Percentiles rank a stretch among this genome's conserved stretches.
These are phyloP conservation scores for Leccinum arenicola DNA, from an alignment of 768 basidiomycete genomes.

Conservation along the genomic window DNA sequence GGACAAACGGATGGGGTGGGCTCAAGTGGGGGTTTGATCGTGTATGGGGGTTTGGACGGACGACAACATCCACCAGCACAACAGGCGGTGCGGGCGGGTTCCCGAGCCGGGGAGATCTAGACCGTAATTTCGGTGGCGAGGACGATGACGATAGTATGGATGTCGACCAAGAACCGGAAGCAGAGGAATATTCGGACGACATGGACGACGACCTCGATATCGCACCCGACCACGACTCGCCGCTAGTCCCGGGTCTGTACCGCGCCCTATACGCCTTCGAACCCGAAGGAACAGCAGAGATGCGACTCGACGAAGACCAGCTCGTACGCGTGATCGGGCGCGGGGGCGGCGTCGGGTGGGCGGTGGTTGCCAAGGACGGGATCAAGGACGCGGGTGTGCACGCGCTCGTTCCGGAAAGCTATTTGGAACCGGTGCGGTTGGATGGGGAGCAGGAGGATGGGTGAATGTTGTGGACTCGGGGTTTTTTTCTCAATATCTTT, in stretches of 20 bases:
- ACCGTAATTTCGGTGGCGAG: slow-evolving; percentile 44
- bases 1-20: slow-evolving; percentile 33
- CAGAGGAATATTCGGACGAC: slow-evolving; percentile 26
- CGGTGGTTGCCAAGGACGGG: slow-evolving; percentile 54
- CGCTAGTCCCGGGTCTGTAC: slow-evolving; percentile 68
- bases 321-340: slow-evolving; percentile 68
- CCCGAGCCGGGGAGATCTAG: slow-evolving; percentile 45
- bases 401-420: slow-evolving; percentile 78
- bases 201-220: slow-evolving; percentile 13
- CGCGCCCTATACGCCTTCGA: slow-evolving; percentile 77
- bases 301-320: slow-evolving; percentile 76
- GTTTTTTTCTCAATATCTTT: not conserved
- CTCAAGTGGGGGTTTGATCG: slow-evolving; percentile 44
- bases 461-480: not conserved
- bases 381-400: slow-evolving; percentile 43
- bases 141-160: slow-evolving; percentile 26
- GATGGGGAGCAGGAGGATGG: slow-evolving; percentile 21
- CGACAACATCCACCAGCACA: slow-evolving; percentile 9
- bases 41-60: slow-evolving; percentile 34
- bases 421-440: slow-evolving; percentile 57
- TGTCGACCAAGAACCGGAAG: slow-evolving; percentile 28
- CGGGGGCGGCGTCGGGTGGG: slow-evolving; percentile 81
- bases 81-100: slow-evolving; percentile 7
- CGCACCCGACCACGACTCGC: slow-evolving; percentile 25
- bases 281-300: slow-evolving; percentile 80